phyloP scores from a whole-genome alignment of 2,329 filamentous ascomycete species.

The Verticillium zaregamsianum region DNA sequence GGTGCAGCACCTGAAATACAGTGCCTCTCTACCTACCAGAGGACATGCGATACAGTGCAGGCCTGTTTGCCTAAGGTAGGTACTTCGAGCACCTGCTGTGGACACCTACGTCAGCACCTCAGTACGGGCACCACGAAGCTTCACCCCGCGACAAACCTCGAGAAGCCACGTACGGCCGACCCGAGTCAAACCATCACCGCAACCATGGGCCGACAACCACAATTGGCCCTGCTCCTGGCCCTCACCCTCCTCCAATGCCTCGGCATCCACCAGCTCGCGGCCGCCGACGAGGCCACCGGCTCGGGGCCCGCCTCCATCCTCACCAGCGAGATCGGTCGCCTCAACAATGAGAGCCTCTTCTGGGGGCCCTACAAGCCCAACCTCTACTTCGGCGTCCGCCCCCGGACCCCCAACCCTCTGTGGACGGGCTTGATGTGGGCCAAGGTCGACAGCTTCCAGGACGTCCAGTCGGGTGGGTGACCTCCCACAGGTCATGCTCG shows the following conservation, averaged over 20 bases:
- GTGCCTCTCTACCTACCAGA: too few relatives aligned
- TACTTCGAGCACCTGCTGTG: neutral
- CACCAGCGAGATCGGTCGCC: conserved; percentile 43
- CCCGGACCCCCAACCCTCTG: conserved; percentile 76
- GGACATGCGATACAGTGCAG: too few relatives aligned
- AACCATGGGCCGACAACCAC: conserved; percentile 19
- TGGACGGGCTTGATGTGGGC: conserved; percentile 85
- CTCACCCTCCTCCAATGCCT: conserved; percentile 14
- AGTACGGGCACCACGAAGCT: neutral
- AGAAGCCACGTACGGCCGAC: conserved; percentile 8
- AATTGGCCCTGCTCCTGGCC: conserved; percentile 21
- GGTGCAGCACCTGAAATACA: too few relatives aligned
- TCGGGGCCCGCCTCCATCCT: conserved; percentile 29
- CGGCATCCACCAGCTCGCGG: conserved; percentile 13
- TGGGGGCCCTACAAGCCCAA: conserved; percentile 97
- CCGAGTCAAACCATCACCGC: conserved; percentile 4
- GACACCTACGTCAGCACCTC: neutral
- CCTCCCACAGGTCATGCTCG: neutral
- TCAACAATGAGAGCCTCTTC: conserved; percentile 78
- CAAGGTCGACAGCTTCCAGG: conserved; percentile 72
- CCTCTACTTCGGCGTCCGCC: conserved; percentile 86
- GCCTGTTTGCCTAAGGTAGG: too few relatives aligned
- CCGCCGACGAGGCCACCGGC: conserved; percentile 15
- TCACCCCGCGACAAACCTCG: neutral
- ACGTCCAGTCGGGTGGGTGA: conserved; percentile 65